Evolutionary conservation across 1,284 basidiomycete genomes (phyloP).

Genomic region (Moesziomyces aphidis): DNA sequence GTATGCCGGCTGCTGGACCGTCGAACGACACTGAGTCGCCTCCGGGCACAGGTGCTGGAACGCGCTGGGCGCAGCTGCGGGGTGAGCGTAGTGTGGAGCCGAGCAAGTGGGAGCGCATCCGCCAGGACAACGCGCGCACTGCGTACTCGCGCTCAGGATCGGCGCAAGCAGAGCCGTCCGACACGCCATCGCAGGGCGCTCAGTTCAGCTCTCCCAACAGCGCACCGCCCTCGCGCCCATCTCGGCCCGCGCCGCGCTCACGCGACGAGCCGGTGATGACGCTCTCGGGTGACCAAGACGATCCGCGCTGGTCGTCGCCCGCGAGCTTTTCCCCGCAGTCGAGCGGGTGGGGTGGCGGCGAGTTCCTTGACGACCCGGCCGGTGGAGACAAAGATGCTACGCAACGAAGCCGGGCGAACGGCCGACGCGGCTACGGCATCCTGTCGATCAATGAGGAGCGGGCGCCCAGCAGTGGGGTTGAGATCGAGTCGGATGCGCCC

Average conservation of each 20-base stretch:
- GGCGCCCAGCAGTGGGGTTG: background rate
- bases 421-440: conserved; percentile 27
- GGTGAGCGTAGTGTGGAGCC: conserved; percentile 48
- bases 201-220: conserved; percentile 2
- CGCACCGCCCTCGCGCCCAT: background rate
- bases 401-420: background rate
- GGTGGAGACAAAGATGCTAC: background rate
- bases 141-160: conserved; percentile 25
- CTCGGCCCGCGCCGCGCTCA: conserved; percentile 3
- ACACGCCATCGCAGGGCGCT: conserved; percentile 1
- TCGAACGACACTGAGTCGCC: conserved; percentile 4
- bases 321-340: conserved; percentile 28
- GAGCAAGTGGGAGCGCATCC: conserved; percentile 52
- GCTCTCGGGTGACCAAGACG: conserved; percentile 31
- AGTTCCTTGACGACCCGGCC: conserved; percentile 38
- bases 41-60: conserved; percentile 30
- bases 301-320: conserved; percentile 43
- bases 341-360: conserved; percentile 35
- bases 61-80: conserved; percentile 46
- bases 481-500: conserved; percentile 42
- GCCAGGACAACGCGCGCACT: conserved; percentile 52
- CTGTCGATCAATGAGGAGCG: conserved; percentile 35
- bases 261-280: conserved; percentile 40
- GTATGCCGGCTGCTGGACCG: background rate
- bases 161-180: conserved; percentile 7